phyloP scores from a whole-genome alignment of 345 rosid genomes.

The Pugionium dolabratum region DNA sequence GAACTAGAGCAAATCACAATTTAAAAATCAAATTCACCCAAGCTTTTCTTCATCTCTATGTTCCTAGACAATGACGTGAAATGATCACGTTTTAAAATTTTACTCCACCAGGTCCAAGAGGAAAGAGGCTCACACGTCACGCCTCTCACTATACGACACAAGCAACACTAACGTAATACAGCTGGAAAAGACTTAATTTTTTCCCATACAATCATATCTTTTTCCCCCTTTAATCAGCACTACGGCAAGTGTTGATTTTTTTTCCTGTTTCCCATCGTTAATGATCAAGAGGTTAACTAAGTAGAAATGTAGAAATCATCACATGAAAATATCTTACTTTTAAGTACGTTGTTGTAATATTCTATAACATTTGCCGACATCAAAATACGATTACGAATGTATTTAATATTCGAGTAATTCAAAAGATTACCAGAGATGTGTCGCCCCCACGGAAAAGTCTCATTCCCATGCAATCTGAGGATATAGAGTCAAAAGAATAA shows the following conservation, averaged over 20 bases:
- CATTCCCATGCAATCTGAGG: slow-evolving; percentile 70
- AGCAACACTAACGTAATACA: slow-evolving; percentile 37
- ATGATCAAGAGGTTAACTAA: slow-evolving; percentile 5
- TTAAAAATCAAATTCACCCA: slow-evolving; percentile 20
- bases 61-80: slow-evolving; percentile 31
- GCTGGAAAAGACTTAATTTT: slow-evolving; percentile 31
- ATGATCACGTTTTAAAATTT: slow-evolving; percentile 20
- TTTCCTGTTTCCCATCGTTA: neutral
- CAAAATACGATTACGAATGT: neutral
- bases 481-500: slow-evolving; percentile 31
- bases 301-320: neutral
- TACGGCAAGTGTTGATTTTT: slow-evolving; percentile 25
- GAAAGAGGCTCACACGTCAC: slow-evolving; percentile 5
- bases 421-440: slow-evolving; percentile 58
- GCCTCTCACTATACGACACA: slow-evolving; percentile 39
- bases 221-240: slow-evolving; percentile 28
- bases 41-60: slow-evolving; percentile 10
- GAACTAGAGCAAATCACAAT: slow-evolving; percentile 22
- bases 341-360: slow-evolving; percentile 3
- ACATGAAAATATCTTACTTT: slow-evolving; percentile 16
- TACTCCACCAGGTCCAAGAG: slow-evolving; percentile 28
- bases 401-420: slow-evolving; percentile 12
- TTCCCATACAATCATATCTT: slow-evolving; percentile 32
- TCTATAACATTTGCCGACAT: slow-evolving; percentile 31
- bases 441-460: slow-evolving; percentile 65